Conservation (phyloP, 345 rosid genomes). For the Erodium maritimum region DNA sequence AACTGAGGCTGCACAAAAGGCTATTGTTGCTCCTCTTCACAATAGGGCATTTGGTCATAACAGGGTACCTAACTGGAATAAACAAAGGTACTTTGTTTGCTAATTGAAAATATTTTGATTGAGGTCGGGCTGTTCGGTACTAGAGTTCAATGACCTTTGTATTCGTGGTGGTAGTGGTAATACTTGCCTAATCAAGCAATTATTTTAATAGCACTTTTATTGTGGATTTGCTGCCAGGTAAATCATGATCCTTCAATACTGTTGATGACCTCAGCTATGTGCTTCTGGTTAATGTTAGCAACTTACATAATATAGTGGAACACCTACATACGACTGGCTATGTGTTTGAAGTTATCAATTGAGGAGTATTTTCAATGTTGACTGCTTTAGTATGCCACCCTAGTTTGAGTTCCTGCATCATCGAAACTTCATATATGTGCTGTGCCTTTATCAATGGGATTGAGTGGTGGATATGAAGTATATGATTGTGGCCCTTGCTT, state of each 20-base stretch:
- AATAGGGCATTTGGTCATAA: slow-evolving; percentile 40
- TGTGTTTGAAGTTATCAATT: background rate
- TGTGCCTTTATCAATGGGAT: background rate
- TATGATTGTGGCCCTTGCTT: background rate
- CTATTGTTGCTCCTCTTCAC: slow-evolving; percentile 33
- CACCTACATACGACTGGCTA: too few relatives aligned
- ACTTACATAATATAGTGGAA: background rate
- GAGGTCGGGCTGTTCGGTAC: background rate
- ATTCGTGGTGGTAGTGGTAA: background rate
- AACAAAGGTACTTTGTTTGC: slow-evolving; percentile 41
- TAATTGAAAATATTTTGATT: background rate
- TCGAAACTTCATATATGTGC: background rate
- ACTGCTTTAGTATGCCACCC: background rate
- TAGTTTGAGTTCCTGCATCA: background rate
- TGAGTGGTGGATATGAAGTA: background rate
- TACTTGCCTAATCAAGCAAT: background rate
- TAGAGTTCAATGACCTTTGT: background rate
- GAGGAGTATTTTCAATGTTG: background rate
- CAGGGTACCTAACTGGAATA: slow-evolving; percentile 26
- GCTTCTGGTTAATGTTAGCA: slow-evolving; percentile 3
- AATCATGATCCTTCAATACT: slow-evolving; percentile 1
- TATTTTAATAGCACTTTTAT: background rate
- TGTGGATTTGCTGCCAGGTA: slow-evolving; percentile 3
- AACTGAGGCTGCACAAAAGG: slow-evolving; percentile 41
- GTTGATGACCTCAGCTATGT: background rate